Evolutionary conservation across 257 asterid genomes (phyloP).

Genomic region (Ilex aquifolium): DNA sequence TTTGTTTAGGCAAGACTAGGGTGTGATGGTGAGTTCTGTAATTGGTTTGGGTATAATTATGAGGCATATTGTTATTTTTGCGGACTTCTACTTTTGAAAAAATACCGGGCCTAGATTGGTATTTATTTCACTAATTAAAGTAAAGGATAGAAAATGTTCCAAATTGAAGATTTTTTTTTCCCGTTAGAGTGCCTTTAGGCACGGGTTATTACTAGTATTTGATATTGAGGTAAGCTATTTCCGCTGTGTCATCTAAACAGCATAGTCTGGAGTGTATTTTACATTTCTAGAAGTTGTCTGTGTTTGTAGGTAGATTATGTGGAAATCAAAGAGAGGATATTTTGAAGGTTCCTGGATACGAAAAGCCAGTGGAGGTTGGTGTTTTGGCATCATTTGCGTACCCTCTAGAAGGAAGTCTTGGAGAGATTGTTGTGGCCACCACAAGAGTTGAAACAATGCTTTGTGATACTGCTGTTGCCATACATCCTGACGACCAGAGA

Average conservation of each 20-base stretch:
- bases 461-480: constrained; percentile 93
- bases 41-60: no score
- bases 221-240: constrained; percentile 69
- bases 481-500: constrained; percentile 84
- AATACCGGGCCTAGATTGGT: no score
- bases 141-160: no score
- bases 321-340: constrained; percentile 74
- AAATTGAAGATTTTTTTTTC: no score
- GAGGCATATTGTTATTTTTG: no score
- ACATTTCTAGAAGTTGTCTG: constrained; percentile 16
- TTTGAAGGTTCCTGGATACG: constrained; percentile 68
- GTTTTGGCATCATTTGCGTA: constrained; percentile 92
- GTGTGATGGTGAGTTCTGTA: no score
- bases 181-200: no score
- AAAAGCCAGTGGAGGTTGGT: constrained; percentile 76
- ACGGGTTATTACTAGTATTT: constrained; percentile 27
- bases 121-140: no score
- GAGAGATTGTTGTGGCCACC: constrained; percentile 95
- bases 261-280: constrained; percentile 5
- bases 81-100: no score
- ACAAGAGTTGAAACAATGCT: constrained; percentile 95
- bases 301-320: constrained; percentile 65
- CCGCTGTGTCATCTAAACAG: no score
- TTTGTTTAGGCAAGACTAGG: no score
- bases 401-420: constrained; percentile 77